Percentiles rank a stretch among this genome's conserved stretches.
These are phyloP conservation scores for Chlamydomonas sp. DNA, from an alignment of 139 green algal genomes.

Conservation along the genomic window DNA sequence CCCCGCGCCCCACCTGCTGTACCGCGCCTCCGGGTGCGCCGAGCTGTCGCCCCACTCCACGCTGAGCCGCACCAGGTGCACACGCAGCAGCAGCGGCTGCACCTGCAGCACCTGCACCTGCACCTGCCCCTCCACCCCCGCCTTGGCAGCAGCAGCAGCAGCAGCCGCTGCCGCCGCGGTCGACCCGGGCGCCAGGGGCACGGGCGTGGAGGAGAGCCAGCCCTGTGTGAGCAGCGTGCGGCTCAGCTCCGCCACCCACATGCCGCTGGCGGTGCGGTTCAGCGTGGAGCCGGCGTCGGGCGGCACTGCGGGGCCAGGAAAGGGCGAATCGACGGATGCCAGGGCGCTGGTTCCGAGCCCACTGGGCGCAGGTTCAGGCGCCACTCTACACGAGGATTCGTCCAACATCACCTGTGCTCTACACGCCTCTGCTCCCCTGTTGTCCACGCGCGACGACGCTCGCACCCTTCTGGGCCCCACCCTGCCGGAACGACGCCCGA, in stretches of 20 bases:
- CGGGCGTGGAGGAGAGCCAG: too few relatives aligned
- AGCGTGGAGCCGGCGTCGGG: conserved; percentile 10
- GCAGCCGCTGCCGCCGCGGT: neutral
- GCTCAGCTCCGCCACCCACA: conserved; percentile 11
- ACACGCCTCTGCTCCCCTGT: too few relatives aligned
- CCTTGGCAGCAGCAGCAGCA: neutral
- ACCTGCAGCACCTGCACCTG: neutral
- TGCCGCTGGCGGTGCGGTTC: neutral
- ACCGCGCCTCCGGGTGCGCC: conserved; percentile 6
- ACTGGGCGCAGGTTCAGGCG: neutral
- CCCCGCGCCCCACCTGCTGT: conserved; percentile 8
- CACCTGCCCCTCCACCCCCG: neutral
- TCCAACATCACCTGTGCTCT: too few relatives aligned
- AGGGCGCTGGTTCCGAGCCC: too few relatives aligned
- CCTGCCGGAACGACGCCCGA: too few relatives aligned
- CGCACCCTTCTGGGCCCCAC: too few relatives aligned
- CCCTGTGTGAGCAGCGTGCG: neutral
- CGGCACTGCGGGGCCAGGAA: neutral
- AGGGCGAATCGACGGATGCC: neutral
- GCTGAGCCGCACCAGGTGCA: conserved; percentile 23
- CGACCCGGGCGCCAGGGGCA: too few relatives aligned
- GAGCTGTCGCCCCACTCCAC: conserved; percentile 1
- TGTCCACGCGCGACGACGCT: too few relatives aligned
- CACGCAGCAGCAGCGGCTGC: conserved; percentile 2
- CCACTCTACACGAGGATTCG: neutral